These are phyloP conservation scores for Bremia lactucae DNA, from an alignment of 352 stramenopile species.

Conservation along the genomic window DNA sequence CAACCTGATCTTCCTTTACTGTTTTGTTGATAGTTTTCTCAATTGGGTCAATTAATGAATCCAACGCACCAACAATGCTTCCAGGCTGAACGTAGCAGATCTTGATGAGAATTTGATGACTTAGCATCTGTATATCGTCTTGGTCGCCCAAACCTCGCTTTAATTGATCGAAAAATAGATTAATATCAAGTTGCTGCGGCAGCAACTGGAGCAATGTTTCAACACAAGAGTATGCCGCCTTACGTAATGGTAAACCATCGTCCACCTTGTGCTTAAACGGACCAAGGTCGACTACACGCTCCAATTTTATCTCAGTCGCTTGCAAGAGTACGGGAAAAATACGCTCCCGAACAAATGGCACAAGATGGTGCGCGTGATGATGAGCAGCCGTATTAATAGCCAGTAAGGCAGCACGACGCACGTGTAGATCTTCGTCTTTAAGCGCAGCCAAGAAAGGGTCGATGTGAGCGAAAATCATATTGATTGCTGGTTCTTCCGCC, in stretches of 20 bases:
- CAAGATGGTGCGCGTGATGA: slow-evolving; percentile 83
- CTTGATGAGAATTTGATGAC: slow-evolving; percentile 95
- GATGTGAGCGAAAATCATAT: slow-evolving; percentile 61
- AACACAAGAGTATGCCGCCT: slow-evolving; percentile 90
- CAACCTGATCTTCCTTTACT: slow-evolving; percentile 91
- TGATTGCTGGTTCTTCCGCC: slow-evolving; percentile 23
- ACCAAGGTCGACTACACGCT: slow-evolving; percentile 95
- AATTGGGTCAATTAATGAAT: slow-evolving; percentile 86
- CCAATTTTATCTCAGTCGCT: slow-evolving; percentile 88
- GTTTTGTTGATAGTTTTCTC: slow-evolving; percentile 95
- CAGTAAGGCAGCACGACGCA: slow-evolving; percentile 90
- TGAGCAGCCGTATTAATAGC: slow-evolving; percentile 94
- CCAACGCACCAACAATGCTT: slow-evolving; percentile 76
- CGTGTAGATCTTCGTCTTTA: slow-evolving; percentile 90
- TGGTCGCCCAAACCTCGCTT: slow-evolving; percentile 86
- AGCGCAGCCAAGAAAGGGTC: slow-evolving; percentile 88
- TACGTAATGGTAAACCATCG: slow-evolving; percentile 75
- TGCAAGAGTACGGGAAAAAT: slow-evolving; percentile 89
- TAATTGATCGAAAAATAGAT: slow-evolving; percentile 89
- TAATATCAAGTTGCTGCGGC: slow-evolving; percentile 87
- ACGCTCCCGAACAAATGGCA: slow-evolving; percentile 65
- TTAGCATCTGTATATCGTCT: slow-evolving; percentile 95
- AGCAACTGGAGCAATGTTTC: slow-evolving; percentile 93
- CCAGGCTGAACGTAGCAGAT: slow-evolving; percentile 80
- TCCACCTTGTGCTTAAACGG: slow-evolving; percentile 98